Conservation (phyloP, 148 eudicot genomes). For the Nepenthes mirabilis region DNA sequence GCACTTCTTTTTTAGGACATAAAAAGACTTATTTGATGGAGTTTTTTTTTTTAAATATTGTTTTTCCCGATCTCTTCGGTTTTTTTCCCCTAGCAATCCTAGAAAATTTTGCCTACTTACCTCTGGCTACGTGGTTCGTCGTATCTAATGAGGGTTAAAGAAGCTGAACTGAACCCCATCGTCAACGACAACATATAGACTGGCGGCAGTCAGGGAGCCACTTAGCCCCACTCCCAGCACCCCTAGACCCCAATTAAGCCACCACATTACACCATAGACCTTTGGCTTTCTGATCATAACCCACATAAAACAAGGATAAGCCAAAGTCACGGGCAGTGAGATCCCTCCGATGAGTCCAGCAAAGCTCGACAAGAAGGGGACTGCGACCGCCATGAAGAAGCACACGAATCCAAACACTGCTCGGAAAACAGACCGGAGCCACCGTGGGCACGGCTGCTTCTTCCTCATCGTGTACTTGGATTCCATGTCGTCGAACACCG, state of each 20-base stretch:
- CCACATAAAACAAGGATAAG: conserved; percentile 91
- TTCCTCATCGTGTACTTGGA: conserved; percentile 41
- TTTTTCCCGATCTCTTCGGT: too few species aligned
- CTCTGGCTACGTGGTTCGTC: background rate
- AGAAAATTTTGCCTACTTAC: too few species aligned
- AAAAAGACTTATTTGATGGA: too few species aligned
- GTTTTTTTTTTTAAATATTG: too few species aligned
- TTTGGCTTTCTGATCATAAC: conserved; percentile 48
- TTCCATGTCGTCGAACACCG: conserved; percentile 63
- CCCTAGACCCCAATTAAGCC: conserved; percentile 64
- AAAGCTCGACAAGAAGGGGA: conserved; percentile 62
- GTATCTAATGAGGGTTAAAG: conserved; percentile 40
- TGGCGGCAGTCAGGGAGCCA: conserved; percentile 43
- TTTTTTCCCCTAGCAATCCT: too few species aligned
- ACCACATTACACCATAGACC: conserved; percentile 47
- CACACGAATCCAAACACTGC: conserved; percentile 40
- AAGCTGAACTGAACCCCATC: conserved; percentile 60
- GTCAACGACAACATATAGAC: conserved; percentile 54
- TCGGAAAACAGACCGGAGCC: conserved; percentile 53
- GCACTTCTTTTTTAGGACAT: too few species aligned
- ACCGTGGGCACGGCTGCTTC: conserved; percentile 60
- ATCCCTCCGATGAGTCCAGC: conserved; percentile 72
- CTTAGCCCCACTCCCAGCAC: conserved; percentile 51
- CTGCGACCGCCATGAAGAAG: conserved; percentile 72
- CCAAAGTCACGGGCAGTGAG: conserved; percentile 58